phyloP scores from a whole-genome alignment of 305 asterid species.

The Withania somnifera region DNA sequence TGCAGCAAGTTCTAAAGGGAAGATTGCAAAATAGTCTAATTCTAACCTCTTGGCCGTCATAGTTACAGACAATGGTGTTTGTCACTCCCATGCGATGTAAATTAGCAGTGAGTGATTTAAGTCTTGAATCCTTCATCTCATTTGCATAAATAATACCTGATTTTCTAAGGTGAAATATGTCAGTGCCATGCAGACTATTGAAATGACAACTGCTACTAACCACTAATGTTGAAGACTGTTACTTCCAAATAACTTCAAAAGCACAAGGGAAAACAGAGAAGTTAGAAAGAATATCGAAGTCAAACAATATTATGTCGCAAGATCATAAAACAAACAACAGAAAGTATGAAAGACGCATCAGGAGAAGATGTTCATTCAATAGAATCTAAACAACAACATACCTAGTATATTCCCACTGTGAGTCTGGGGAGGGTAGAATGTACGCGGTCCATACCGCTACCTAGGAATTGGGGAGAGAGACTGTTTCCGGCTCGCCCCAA shows the following conservation, averaged over 20 bases:
- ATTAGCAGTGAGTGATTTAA: constrained; percentile 82
- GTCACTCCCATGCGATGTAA: constrained; percentile 93
- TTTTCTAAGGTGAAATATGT: neutral
- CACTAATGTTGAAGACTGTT: neutral
- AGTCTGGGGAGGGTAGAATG: too few species aligned
- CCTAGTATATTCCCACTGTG: too few species aligned
- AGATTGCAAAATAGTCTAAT: neutral
- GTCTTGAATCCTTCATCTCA: constrained; percentile 82
- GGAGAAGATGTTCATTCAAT: neutral
- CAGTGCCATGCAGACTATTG: neutral
- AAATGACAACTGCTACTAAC: neutral
- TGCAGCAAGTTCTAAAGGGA: neutral
- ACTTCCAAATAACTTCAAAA: neutral
- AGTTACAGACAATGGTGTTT: constrained; percentile 73
- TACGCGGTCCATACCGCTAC: too few species aligned
- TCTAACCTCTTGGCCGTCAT: constrained; percentile 88
- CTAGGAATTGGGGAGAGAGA: too few species aligned
- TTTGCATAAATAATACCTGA: constrained; percentile 87
- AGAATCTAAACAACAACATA: too few species aligned
- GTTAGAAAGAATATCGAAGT: neutral
- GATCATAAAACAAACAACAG: neutral
- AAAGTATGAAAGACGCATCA: neutral
- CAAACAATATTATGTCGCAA: neutral
- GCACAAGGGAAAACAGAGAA: neutral
- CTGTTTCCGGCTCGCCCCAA: too few species aligned